Conservation (phyloP, 345 rosid species). For the Linum lewisii region DNA sequence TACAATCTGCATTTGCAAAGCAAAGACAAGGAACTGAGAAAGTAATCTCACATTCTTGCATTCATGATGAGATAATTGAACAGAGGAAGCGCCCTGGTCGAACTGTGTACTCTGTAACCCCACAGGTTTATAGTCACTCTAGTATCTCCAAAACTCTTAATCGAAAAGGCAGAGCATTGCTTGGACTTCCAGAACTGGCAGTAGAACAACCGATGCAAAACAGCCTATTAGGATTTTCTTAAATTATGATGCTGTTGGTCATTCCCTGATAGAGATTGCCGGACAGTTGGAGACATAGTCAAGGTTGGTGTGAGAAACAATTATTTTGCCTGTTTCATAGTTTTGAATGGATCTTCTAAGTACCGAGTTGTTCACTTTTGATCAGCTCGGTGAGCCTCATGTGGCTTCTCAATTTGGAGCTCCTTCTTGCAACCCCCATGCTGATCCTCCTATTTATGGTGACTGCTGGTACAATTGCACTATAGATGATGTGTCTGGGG, state of each 20-base stretch:
- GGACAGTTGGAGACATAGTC: constrained; percentile 68
- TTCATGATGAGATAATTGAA: constrained; percentile 85
- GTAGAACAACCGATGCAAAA: constrained; percentile 43
- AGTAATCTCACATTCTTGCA: constrained; percentile 73
- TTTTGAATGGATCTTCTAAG: too few species aligned
- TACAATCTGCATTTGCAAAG: constrained; percentile 28
- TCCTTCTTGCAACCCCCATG: constrained; percentile 64
- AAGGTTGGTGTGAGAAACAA: constrained; percentile 46
- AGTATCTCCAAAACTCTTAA: constrained; percentile 29
- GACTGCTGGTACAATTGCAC: constrained; percentile 99
- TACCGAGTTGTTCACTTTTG: constrained; percentile 7
- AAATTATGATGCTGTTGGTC: constrained; percentile 98
- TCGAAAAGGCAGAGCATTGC: constrained; percentile 69
- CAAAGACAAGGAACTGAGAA: constrained; percentile 32
- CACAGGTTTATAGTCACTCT: constrained; percentile 70
- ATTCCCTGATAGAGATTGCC: constrained; percentile 89
- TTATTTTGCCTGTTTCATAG: neutral
- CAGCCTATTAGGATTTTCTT: constrained; percentile 88
- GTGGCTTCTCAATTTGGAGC: constrained; percentile 31
- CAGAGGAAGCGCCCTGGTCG: constrained; percentile 82
- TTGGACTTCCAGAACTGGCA: constrained; percentile 29
- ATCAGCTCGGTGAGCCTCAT: constrained; percentile 92
- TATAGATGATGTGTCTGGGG: constrained; percentile 75
- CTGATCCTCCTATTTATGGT: constrained; percentile 67
- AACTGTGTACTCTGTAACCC: constrained; percentile 72